A percentile compares a stretch with the other conserved stretches of the same genome.
These are phyloP conservation scores for Globisporangium rhizosaccharum DNA, from an alignment of 352 stramenopile species.

Conservation along the genomic window DNA sequence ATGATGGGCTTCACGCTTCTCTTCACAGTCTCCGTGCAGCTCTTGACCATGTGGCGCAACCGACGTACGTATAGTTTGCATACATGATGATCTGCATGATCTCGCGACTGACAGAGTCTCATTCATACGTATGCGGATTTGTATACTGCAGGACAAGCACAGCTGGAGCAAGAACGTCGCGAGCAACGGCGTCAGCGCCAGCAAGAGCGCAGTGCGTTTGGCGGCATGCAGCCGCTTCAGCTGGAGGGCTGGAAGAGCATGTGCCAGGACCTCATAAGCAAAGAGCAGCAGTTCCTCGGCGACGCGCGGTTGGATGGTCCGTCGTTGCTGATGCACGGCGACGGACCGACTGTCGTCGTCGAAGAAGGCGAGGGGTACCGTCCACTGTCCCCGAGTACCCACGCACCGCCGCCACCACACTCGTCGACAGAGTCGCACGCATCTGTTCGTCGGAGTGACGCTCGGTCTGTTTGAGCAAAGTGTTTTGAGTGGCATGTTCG, in stretches of 20 bases:
- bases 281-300: no score
- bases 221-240: no score
- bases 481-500: no score
- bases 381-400: constrained; percentile 12
- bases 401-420: not conserved
- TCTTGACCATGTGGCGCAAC: constrained; percentile 20
- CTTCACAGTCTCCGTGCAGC: constrained; percentile 23
- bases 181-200: no score
- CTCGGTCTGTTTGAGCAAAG: no score
- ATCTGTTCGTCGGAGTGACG: no score
- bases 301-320: no score
- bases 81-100: no score
- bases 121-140: not conserved
- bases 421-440: not conserved
- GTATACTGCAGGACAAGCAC: constrained; percentile 9
- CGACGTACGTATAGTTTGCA: constrained; percentile 17
- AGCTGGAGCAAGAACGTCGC: constrained; percentile 8
- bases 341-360: constrained; percentile 2
- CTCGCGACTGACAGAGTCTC: constrained; percentile 1
- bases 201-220: no score
- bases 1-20: constrained; percentile 23
- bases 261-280: no score
- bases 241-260: no score
- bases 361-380: constrained; percentile 17
- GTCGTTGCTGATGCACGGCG: no score